These are phyloP conservation scores for Aspergillus sp. DNA, from an alignment of 2,329 filamentous ascomycete genomes.

Conservation along the genomic window DNA sequence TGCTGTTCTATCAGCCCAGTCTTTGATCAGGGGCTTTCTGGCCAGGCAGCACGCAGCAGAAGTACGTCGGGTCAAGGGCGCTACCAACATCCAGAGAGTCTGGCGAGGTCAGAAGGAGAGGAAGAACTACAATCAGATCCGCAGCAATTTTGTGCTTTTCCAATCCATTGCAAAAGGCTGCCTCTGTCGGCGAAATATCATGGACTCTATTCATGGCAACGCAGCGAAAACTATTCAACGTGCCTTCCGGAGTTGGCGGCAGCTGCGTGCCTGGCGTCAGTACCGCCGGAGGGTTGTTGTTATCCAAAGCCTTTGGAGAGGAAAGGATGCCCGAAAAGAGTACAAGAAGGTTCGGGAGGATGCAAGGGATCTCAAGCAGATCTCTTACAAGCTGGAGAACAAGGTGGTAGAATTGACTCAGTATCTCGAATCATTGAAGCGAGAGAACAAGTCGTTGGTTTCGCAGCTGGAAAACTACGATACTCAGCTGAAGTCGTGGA, in stretches of 20 bases:
- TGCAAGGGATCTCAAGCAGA: slow-evolving; percentile 96
- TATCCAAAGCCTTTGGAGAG: slow-evolving; percentile 88
- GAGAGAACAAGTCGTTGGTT: slow-evolving; percentile 82
- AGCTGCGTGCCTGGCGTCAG: slow-evolving; percentile 71
- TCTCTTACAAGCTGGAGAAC: slow-evolving; percentile 98
- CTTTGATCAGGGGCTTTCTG: slow-evolving; percentile 65
- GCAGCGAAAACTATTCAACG: slow-evolving; percentile 85
- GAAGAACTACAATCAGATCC: slow-evolving; percentile 66
- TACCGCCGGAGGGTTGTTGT: slow-evolving; percentile 84
- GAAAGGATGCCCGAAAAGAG: slow-evolving; percentile 64
- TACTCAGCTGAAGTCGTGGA: slow-evolving; percentile 90
- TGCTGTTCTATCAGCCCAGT: slow-evolving; percentile 71
- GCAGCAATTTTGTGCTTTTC: slow-evolving; percentile 75
- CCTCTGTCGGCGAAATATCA: slow-evolving; percentile 78
- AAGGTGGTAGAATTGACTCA: slow-evolving; percentile 98
- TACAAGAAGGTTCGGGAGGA: slow-evolving; percentile 93
- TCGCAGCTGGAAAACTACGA: slow-evolving; percentile 94
- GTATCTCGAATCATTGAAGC: slow-evolving; percentile 80
- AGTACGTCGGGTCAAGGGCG: slow-evolving; percentile 71
- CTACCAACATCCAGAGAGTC: slow-evolving; percentile 87
- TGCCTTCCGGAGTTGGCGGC: slow-evolving; percentile 71
- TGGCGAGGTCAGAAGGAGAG: slow-evolving; percentile 91
- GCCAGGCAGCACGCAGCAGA: slow-evolving; percentile 71
- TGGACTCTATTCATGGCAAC: slow-evolving; percentile 88
- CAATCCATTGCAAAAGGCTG: slow-evolving; percentile 89